Evolutionary conservation across 805 yeast genomes (phyloP).

Genomic region (Schwanniomyces polymorphus): DNA sequence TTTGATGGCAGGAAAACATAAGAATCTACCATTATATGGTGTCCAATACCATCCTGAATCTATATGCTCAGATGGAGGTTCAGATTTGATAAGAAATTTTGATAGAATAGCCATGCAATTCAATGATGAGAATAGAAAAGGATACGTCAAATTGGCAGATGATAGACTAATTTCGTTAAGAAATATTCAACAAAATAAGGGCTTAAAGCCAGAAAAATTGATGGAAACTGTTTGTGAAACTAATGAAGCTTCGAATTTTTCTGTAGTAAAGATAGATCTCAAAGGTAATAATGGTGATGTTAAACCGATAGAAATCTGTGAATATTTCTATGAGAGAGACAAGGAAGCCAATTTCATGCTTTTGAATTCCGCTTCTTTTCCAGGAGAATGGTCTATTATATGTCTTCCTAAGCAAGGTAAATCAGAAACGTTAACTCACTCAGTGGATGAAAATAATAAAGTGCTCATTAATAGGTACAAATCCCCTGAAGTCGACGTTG

Average conservation of each 20-base stretch:
- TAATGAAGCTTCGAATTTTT: not conserved
- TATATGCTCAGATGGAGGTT: slow-evolving; percentile 75
- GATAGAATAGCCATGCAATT: slow-evolving; percentile 45
- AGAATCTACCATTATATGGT: slow-evolving; percentile 70
- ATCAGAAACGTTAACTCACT: slow-evolving; percentile 59
- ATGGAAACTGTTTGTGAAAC: not conserved
- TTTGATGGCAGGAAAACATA: slow-evolving; percentile 80
- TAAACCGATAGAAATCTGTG: slow-evolving; percentile 53
- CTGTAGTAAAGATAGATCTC: slow-evolving; percentile 7
- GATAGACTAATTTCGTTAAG: slow-evolving; percentile 6
- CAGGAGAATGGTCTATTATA: slow-evolving; percentile 87
- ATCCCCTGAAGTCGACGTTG: slow-evolving; percentile 6
- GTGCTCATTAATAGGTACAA: slow-evolving; percentile 30
- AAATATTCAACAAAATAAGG: slow-evolving; percentile 12
- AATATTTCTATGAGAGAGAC: slow-evolving; percentile 26
- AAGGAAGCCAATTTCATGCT: slow-evolving; percentile 51
- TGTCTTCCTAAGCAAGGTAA: slow-evolving; percentile 58
- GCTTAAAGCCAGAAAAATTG: slow-evolving; percentile 16
- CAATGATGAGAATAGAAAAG: slow-evolving; percentile 21
- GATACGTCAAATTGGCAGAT: not conserved
- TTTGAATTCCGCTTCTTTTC: slow-evolving; percentile 75
- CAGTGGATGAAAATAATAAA: slow-evolving; percentile 41
- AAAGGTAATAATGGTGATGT: slow-evolving; percentile 12
- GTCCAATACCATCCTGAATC: slow-evolving; percentile 99
- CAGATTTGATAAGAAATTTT: slow-evolving; percentile 59